These are phyloP conservation scores for Amoebophrya sp. DNA, from an alignment of 169 alveolate genomes.

Conservation along the genomic window DNA sequence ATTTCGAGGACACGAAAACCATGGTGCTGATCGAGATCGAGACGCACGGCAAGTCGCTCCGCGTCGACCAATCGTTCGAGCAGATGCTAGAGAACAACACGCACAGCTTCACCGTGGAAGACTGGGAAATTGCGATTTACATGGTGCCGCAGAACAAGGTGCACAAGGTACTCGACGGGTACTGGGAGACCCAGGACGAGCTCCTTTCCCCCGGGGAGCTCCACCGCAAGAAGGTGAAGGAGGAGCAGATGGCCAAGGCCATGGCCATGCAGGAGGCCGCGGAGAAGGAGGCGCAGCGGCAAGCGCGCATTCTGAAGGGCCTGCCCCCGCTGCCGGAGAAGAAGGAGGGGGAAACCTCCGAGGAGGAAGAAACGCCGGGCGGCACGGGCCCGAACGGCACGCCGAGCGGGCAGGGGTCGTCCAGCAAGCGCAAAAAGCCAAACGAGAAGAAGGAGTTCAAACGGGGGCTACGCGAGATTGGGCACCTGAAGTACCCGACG, in stretches of 20 bases:
- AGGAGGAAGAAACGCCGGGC: background rate
- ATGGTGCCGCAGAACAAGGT: background rate
- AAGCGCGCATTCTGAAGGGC: background rate
- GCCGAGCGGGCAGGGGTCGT: too few relatives aligned
- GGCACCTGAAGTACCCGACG: background rate
- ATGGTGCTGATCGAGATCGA: background rate
- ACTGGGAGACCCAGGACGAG: background rate
- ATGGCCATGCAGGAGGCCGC: background rate
- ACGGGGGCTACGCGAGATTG: background rate
- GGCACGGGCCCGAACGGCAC: too few relatives aligned
- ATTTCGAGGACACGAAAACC: background rate
- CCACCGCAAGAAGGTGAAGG: background rate
- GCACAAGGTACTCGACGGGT: background rate
- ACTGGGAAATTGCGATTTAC: background rate
- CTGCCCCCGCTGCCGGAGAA: slow-evolving; percentile 16
- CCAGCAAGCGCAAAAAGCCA: background rate
- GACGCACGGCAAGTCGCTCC: background rate
- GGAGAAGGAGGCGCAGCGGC: background rate
- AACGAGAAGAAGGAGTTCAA: background rate
- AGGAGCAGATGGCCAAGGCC: background rate
- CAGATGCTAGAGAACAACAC: background rate
- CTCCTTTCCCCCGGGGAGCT: background rate
- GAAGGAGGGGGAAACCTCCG: background rate
- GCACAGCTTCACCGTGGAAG: background rate
- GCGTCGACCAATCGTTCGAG: background rate